A percentile compares a stretch with the other conserved stretches of the same genome.
Conservation (phyloP, 1,284 basidiomycete species). For the Leccinum griseonigrum region DNA sequence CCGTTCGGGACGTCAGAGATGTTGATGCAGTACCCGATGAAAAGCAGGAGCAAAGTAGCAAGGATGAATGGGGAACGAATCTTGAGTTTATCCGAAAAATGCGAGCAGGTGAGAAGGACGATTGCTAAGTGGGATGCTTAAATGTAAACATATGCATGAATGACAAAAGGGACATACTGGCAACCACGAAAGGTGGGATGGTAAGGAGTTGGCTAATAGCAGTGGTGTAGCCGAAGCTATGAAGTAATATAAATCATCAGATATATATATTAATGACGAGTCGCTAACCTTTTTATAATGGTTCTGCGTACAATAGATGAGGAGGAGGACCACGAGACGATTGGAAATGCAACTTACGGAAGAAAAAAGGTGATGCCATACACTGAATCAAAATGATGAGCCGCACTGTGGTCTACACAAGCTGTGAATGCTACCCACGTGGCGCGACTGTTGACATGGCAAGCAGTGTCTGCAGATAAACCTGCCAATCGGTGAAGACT, state of each 20-base stretch:
- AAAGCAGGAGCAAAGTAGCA: constrained; percentile 47
- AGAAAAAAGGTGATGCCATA: constrained; percentile 65
- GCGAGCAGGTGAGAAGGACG: constrained; percentile 48
- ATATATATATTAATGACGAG: constrained; percentile 1
- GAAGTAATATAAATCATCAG: constrained; percentile 1
- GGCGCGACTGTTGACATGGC: constrained; percentile 60
- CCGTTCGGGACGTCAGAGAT: constrained; percentile 41
- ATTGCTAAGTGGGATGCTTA: constrained; percentile 39
- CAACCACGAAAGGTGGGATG: constrained; percentile 65
- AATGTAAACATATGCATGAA: not conserved
- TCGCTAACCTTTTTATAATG: constrained; percentile 55
- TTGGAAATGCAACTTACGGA: constrained; percentile 44
- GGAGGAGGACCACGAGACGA: not conserved
- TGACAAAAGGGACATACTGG: constrained; percentile 41
- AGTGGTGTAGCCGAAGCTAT: constrained; percentile 54
- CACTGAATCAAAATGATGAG: constrained; percentile 28
- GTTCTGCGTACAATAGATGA: constrained; percentile 39
- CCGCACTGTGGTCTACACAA: not conserved
- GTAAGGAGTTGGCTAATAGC: constrained; percentile 66
- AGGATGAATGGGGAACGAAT: constrained; percentile 62
- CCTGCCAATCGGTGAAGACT: constrained; percentile 65
- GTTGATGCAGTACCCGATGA: constrained; percentile 66
- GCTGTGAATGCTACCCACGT: constrained; percentile 38
- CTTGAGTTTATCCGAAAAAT: constrained; percentile 57
- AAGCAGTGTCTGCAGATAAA: constrained; percentile 38